Conservation (phyloP, 768 basidiomycete genomes). For the Auricularia sp. region DNA sequence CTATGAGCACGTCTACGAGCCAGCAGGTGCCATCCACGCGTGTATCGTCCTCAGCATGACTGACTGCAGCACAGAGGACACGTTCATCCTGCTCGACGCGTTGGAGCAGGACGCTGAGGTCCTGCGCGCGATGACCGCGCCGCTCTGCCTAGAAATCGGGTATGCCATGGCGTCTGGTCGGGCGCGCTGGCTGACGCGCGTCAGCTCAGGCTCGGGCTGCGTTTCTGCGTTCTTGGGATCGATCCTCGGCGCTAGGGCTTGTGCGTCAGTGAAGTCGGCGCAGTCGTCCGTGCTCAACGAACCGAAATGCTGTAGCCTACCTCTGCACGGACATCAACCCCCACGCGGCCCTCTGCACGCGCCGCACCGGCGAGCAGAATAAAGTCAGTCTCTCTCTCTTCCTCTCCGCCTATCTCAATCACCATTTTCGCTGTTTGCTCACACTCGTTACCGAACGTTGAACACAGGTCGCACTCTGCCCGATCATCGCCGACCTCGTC, state of each 20-base stretch:
- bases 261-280: constrained; percentile 30
- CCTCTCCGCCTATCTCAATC: too few relatives aligned
- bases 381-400: constrained; percentile 35
- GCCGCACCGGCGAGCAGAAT: constrained; percentile 62
- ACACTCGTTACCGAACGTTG: too few relatives aligned
- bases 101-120: constrained; percentile 70
- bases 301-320: constrained; percentile 40
- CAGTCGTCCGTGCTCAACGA: neutral
- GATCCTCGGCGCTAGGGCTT: constrained; percentile 51
- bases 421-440: too few relatives aligned
- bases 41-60: neutral
- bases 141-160: constrained; percentile 87
- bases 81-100: constrained; percentile 86
- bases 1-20: constrained; percentile 79
- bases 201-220: constrained; percentile 89
- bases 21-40: constrained; percentile 49
- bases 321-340: constrained; percentile 87
- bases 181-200: neutral
- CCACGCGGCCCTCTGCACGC: constrained; percentile 58
- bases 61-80: constrained; percentile 52
- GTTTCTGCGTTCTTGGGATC: constrained; percentile 72
- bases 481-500: constrained; percentile 56
- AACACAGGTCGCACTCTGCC: constrained; percentile 53
- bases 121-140: constrained; percentile 41
- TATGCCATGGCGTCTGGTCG: constrained; percentile 22